phyloP scores from a whole-genome alignment of 768 basidiomycete genomes.

The Mycena galericulata region DNA sequence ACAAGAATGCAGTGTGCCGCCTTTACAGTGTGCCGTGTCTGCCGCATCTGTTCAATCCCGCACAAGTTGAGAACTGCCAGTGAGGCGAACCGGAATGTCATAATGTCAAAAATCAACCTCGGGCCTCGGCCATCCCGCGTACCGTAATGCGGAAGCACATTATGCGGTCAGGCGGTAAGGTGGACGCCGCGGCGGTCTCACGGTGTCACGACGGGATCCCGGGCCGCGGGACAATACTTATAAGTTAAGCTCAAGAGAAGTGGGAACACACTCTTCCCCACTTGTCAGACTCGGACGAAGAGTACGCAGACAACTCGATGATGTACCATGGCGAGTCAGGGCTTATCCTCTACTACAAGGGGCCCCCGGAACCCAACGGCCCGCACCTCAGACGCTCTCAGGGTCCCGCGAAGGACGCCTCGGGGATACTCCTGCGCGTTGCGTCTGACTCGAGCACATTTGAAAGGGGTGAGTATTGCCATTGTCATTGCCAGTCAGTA shows the following conservation, averaged over 20 bases:
- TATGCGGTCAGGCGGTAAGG: too few species aligned
- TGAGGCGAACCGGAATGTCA: too few species aligned
- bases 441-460: background rate
- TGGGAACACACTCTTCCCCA: slow-evolving; percentile 1
- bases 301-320: background rate
- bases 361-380: too few species aligned
- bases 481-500: background rate
- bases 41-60: too few species aligned
- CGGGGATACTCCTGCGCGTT: background rate
- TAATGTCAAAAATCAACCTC: too few species aligned
- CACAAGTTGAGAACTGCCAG: too few species aligned
- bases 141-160: too few species aligned
- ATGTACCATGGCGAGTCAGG: background rate
- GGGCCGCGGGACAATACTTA: background rate
- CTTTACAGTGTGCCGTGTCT: too few species aligned
- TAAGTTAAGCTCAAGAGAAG: background rate
- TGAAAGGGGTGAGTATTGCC: background rate
- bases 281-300: background rate
- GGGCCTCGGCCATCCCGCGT: too few species aligned
- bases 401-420: background rate
- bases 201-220: background rate
- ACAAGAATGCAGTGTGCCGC: too few species aligned
- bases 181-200: background rate
- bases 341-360: too few species aligned
- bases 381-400: background rate